Evolutionary conservation across 202 grass and related monocot species (phyloP), one percentile per base, ranked within the genome.

Genomic region (Alloteropsis angusta): DNA sequence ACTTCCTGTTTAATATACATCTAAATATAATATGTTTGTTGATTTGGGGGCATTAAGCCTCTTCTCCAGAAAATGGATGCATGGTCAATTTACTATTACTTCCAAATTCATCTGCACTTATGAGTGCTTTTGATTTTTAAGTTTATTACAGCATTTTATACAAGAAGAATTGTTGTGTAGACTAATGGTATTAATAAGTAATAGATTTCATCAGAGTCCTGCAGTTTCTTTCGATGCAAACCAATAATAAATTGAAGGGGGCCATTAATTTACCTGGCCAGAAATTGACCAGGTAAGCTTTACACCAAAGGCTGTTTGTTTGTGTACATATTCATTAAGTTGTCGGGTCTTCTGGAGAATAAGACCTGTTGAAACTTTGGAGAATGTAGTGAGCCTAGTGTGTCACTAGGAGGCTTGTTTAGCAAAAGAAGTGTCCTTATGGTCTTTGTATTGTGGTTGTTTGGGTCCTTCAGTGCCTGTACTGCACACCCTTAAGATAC

Each of bases 231-330:
- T 30, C 28, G 28, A 30, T 30, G 28, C 35, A 36, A 36, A 36
- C 35, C 3, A 36, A 88, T 57, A 87, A 89, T 53, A 83, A 83
- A 70, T 83, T 68, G 39, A 84, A 84, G 82, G 90, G 72, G 87
- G 83, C 54, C 74, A 83, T 26, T 87, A 79, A 39, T 85, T 93
- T 39, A 30, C 28, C 28, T 30, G 28, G 2, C 28, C 65, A 37
- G 72, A 84, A 86, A 72, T 86, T 74, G 67, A 21, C 44, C 21
- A 48, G 17, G 63, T 73, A 50, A 72, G 18, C 12, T 30, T 60
- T 17, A 3, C 43, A 37, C 18, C 41, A 30, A 65, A 36, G 15
- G 58, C 4, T 74, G 26, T 71, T 26, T 19, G 34, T 74, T 50
- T 41, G 39, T 72, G 62, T 71, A 79, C 23, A 88, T 75, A 36